Percentiles rank a stretch among this genome's conserved stretches.
Conservation (phyloP, 2,329 filamentous ascomycete species). For the Emergomyces pasteurianus region DNA sequence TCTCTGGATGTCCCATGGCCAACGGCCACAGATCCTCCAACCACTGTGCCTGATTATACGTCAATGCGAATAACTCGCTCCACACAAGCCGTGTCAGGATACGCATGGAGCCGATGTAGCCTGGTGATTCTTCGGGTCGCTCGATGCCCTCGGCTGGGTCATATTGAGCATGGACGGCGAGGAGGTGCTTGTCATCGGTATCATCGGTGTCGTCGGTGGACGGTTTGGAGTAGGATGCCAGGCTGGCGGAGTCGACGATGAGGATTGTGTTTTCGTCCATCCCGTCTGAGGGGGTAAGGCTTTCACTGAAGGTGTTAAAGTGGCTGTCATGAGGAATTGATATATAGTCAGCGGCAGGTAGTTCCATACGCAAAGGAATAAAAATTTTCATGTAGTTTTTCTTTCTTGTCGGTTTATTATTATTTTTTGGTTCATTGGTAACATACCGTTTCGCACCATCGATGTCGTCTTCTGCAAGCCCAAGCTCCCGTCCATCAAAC, state of each 20-base stretch:
- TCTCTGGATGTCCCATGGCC: constrained; percentile 18
- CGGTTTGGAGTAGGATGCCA: not conserved
- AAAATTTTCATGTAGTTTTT: too few species aligned
- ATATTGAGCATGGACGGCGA: constrained; percentile 16
- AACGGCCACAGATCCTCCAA: constrained; percentile 19
- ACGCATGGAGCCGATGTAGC: constrained; percentile 17
- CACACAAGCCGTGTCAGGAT: constrained; percentile 20
- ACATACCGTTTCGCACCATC: constrained; percentile 8
- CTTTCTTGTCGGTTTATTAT: not conserved
- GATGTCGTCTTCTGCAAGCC: constrained; percentile 10
- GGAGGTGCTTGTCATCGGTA: constrained; percentile 11
- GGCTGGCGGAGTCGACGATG: not conserved
- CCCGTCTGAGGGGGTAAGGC: not conserved
- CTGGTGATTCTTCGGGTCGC: constrained; percentile 13
- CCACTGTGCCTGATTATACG: constrained; percentile 5
- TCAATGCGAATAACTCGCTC: constrained; percentile 17
- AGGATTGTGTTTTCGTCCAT: not conserved
- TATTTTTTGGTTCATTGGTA: not conserved
- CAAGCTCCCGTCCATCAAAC: constrained; percentile 15
- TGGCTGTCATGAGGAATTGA: not conserved
- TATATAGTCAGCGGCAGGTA: not conserved
- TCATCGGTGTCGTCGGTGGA: constrained; percentile 4
- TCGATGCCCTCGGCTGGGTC: constrained; percentile 7
- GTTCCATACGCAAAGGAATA: not conserved
- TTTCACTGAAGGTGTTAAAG: not conserved